Base-by-base conservation (phyloP, 192 early-diverging fungal species). In the Backusella tarrabulga region DNA sequence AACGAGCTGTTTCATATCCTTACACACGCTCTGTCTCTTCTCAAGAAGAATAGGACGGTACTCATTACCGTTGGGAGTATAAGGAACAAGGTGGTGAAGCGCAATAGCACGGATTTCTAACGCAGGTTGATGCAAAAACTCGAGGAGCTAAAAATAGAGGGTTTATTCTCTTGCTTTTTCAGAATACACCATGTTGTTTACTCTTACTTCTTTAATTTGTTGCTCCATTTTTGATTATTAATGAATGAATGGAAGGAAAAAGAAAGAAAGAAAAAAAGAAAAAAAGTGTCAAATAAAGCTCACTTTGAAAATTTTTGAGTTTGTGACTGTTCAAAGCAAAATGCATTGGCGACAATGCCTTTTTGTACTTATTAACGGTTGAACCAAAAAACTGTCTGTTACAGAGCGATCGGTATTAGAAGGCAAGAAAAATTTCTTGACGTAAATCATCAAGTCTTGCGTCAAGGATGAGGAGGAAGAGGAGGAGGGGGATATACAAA, bases 41-140 rank as follows among this genome's bases (percentile, higher is more conserved):
- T 85, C 87, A 70, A 93, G 77, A 71, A 94, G 83, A 23, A 89
- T 81, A 4, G 85, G 76, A 35, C 91, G 90, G 74, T 90, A 85
- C 15, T 91, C 87, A 6, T 91, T 90, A 12, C 78, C 75, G 0
- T 84, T 86, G 26, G 84, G 67, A 3, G 94, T 92, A 46, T 95
- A 91, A 23, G 89, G 90, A 23, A 92, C 87, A 54, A 95, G 78
- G 83, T 95, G 92, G 72, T 93, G 88, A 70, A 90, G 86, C 7
- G 95, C 96, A 73, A 95, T 87, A 71, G 93, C 87, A 52, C 96
- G 88, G 76, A 97, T 87, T 87, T 92, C 94, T n/a, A 89, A 81
- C 79, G 91, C 84, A 7, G 90, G 88, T 75, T 92, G 91, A 32
- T 87, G 86, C 74, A 96, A 77, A 75, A 95, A 95, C 12, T 85